Evolutionary conservation across 306 rosid species (phyloP), one percentile per base, ranked within the genome.

Genomic region (Vigna mungo): DNA sequence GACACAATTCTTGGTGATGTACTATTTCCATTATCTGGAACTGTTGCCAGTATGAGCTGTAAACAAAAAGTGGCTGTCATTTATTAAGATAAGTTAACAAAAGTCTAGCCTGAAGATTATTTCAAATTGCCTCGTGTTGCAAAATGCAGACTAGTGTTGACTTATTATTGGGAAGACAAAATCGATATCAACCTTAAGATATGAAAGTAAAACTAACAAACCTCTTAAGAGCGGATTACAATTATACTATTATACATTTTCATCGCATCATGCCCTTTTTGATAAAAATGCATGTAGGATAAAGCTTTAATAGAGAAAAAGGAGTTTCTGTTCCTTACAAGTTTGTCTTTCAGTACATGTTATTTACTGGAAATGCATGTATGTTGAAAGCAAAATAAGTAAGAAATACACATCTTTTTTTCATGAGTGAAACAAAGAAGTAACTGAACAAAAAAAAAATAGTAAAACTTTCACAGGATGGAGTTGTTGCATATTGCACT

Each of bases 21-120:
- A 71, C 88, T 85, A 79, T 81, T 81, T 80, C 61, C 78, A 11
- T 51, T 68, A 81, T 87, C 91, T 43, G 97, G 99, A 76, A 82
- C 70, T 72, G 96, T 95, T 59, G 93, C 97, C 83, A 95, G 62
- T 72, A 95, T 81, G 77, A 95, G 87, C 99, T 95, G 85, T 48
- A 70, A 81, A 75, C 55, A 54, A 52, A 63, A 36, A 68, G 7
- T 20, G 49, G 25, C 51, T 46, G 62, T 61, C 53, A 68, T 62
- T 80, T 66, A 68, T 54, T 69, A 60, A 61, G 75, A 68, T 62
- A 75, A 12, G 47, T n/a, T 36, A 80, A 51, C 46, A 75, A 75
- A 74, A 62, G 55, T 30, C 36, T 27, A 34, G 36, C 60, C n/a
- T 66, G 47, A 68, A 74, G 48, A 62, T 48, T 59, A 73, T 68